Evolutionary conservation across 345 rosid genomes (phyloP).

Genomic region (Melastoma malabathricum): DNA sequence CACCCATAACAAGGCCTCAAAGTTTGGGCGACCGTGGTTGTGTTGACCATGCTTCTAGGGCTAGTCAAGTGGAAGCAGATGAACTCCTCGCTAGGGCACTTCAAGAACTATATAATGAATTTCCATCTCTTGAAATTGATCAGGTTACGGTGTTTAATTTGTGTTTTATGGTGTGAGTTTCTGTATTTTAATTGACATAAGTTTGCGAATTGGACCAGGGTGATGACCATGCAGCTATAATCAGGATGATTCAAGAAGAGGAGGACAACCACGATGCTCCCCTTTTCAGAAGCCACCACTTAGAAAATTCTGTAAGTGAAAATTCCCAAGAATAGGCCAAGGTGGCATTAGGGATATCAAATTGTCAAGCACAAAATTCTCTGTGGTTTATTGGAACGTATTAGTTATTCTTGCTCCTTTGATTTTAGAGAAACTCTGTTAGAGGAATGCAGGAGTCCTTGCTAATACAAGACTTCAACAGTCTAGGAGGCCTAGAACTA

Average conservation of each 20-base stretch:
- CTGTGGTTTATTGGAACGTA: neutral
- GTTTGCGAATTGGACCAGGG: no score
- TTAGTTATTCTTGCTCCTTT: neutral
- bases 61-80: slow-evolving; percentile 86
- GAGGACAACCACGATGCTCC: no score
- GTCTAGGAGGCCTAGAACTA: slow-evolving; percentile 33
- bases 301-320: no score
- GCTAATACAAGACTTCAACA: slow-evolving; percentile 27
- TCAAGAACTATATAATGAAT: slow-evolving; percentile 72
- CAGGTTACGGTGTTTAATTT: slow-evolving; percentile 30
- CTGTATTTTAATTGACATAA: slow-evolving; percentile 1
- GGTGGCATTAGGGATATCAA: no score
- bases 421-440: slow-evolving; percentile 26
- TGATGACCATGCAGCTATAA: no score
- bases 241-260: no score
- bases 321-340: no score
- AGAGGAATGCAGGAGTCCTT: slow-evolving; percentile 20
- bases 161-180: neutral
- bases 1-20: slow-evolving; percentile 26
- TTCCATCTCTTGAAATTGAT: slow-evolving; percentile 15
- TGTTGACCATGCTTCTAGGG: slow-evolving; percentile 35
- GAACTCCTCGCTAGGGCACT: slow-evolving; percentile 76
- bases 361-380: no score
- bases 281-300: no score
- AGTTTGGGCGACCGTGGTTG: slow-evolving; percentile 15